A percentile compares a stretch with the other conserved stretches of the same genome.
Evolutionary conservation across 1,284 basidiomycete genomes (phyloP).

Genomic region (Testicularia cyperi): DNA sequence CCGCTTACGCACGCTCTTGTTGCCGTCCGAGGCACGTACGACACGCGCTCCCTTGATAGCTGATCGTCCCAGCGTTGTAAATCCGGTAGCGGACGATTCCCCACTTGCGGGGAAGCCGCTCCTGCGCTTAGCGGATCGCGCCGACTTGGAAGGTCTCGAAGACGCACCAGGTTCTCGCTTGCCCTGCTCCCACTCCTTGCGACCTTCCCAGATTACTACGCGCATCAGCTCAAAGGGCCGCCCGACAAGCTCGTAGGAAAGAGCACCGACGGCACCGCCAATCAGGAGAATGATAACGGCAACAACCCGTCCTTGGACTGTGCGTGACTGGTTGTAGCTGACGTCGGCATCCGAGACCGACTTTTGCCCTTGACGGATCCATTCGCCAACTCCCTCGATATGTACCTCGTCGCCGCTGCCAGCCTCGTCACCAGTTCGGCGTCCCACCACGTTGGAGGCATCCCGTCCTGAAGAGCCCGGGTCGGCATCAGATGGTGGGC

Average conservation of each 20-base stretch:
- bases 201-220: conserved; percentile 57
- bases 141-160: not conserved
- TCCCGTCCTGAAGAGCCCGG: not conserved
- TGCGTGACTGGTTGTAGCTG: conserved; percentile 52
- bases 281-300: conserved; percentile 49
- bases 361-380: conserved; percentile 24
- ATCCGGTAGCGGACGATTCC: not conserved
- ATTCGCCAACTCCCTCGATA: conserved; percentile 11
- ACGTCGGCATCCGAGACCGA: conserved; percentile 31
- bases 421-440: conserved; percentile 5
- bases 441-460: conserved; percentile 10
- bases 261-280: conserved; percentile 54
- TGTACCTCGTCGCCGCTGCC: conserved; percentile 9
- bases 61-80: not conserved
- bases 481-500: not conserved
- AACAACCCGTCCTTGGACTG: conserved; percentile 41
- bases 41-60: not conserved
- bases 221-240: conserved; percentile 60
- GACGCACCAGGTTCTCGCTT: conserved; percentile 23
- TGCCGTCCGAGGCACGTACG: too few species aligned
- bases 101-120: not conserved
- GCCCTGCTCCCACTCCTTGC: conserved; percentile 50
- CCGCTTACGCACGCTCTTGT: too few species aligned
- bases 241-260: conserved; percentile 55
- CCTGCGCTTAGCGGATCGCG: not conserved